phyloP scores from a whole-genome alignment of 2,329 filamentous ascomycete species.

The Pyrenochaeta sp. region DNA sequence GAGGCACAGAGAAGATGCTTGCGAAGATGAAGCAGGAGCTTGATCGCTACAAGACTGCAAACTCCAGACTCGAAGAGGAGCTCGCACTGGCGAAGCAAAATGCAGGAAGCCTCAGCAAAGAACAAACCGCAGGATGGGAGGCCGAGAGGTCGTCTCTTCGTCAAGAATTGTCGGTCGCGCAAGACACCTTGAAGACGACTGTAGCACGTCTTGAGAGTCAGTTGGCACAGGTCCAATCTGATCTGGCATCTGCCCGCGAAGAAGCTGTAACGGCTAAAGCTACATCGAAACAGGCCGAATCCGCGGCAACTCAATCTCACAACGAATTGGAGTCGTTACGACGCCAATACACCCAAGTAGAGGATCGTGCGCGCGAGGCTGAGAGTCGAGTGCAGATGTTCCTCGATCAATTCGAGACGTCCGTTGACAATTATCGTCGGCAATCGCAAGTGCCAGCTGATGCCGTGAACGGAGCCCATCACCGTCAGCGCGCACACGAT shows the following conservation, averaged over 20 bases:
- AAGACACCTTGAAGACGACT: constrained; percentile 72
- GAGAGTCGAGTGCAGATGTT: constrained; percentile 93
- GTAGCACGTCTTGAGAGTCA: constrained; percentile 74
- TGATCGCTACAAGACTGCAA: constrained; percentile 88
- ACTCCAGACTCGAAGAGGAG: constrained; percentile 81
- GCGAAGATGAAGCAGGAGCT: constrained; percentile 98
- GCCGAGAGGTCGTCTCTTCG: constrained; percentile 73
- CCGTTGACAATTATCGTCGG: constrained; percentile 92
- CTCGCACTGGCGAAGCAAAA: constrained; percentile 64
- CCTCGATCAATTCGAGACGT: constrained; percentile 91
- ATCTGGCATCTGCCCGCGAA: constrained; percentile 69
- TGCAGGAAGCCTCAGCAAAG: constrained; percentile 48
- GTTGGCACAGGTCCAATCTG: constrained; percentile 71
- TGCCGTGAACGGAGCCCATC: constrained; percentile 43
- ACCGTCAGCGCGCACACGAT: constrained; percentile 57
- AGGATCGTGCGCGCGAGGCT: constrained; percentile 84
- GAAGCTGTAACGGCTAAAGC: constrained; percentile 74
- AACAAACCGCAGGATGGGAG: constrained; percentile 72
- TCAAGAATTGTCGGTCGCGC: constrained; percentile 71
- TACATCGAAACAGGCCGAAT: constrained; percentile 59
- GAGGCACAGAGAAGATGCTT: constrained; percentile 98
- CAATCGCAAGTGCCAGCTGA: constrained; percentile 60
- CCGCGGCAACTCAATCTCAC: constrained; percentile 62
- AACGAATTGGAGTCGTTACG: constrained; percentile 82
- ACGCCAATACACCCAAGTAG: constrained; percentile 80